Evolutionary conservation across 768 basidiomycete species (phyloP), one percentile per base, ranked within the genome.

Genomic region (Phylloporus sp.): DNA sequence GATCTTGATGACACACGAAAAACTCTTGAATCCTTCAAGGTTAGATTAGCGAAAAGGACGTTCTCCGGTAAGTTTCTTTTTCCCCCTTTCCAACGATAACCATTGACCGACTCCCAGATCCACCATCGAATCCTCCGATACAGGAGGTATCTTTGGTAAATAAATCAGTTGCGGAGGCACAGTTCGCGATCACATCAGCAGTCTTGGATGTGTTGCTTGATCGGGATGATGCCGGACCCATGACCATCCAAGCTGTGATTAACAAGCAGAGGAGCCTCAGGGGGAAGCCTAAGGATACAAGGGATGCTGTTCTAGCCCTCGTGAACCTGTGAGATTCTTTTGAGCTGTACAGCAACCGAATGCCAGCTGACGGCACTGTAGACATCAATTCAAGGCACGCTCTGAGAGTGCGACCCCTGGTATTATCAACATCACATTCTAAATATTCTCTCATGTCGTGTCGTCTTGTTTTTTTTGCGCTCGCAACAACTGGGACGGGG

Each of bases 361-460:
- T 14, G 3, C 22, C 9, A n/a, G 22, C 50, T 64, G 31, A 61
- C 22, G 3, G 13, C 9, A 46, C 29, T 17, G 6, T 34, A 64
- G 63, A 28, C 46, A 67, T 38, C 18, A 54, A 22, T 64, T 65
- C n/a, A 1, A 9, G 20, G 0, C 6, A 8, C 41, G 11, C 26
- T 23, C 0, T 7, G 46, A 57, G 9, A 0, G 0, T 22, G 20
- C 20, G 3, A 39, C 38, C 13, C 45, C 52, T 23, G 54, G 54
- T n/a, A 42, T 48, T 18, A 11, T 56, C 49, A 46, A 52, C 11
- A 41, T 67, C 28, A 60, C 46, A 5, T 60, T 61, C 46, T 61
- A 47, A 49, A 5, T 20, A 27, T 49, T 49, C 41, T 21, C 27
- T 42, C 11, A 15, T 18, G 11, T 32, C 37, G 37, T 47, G n/a